These are phyloP conservation scores for Fraxinus paxiana DNA, from an alignment of 305 asterid species.

Conservation along the genomic window DNA sequence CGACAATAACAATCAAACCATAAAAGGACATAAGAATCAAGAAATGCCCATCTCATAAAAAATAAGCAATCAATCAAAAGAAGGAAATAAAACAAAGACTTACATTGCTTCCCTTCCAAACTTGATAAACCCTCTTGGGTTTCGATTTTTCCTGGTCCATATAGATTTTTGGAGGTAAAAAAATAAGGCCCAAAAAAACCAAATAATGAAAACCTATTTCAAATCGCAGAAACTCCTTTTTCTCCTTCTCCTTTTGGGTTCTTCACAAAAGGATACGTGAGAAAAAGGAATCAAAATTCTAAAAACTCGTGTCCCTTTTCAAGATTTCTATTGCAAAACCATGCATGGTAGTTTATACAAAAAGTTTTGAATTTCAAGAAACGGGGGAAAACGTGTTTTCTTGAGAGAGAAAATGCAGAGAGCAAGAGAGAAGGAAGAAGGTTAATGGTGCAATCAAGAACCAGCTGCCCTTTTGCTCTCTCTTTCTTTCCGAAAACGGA, in stretches of 20 bases:
- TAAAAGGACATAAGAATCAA: not conserved
- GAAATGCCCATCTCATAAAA: not conserved
- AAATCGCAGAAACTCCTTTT: constrained; percentile 11
- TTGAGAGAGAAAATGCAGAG: not conserved
- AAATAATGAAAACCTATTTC: not conserved
- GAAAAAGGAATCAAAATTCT: not conserved
- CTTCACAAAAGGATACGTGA: not conserved
- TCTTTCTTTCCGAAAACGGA: constrained; percentile 20
- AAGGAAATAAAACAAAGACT: constrained; percentile 13
- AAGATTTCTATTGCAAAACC: constrained; percentile 14
- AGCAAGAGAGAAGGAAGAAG: constrained; percentile 11
- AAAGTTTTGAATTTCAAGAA: not conserved
- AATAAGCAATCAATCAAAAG: not conserved
- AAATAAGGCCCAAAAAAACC: not conserved
- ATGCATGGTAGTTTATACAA: constrained; percentile 3
- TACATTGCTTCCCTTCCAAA: constrained; percentile 82
- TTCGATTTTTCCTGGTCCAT: constrained; percentile 41
- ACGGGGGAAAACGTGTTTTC: not conserved
- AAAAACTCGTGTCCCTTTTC: constrained; percentile 8
- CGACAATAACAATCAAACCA: not conserved
- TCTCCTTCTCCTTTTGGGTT: constrained; percentile 15
- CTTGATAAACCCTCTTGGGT: constrained; percentile 52
- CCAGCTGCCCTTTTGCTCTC: constrained; percentile 33
- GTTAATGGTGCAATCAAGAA: constrained; percentile 20
- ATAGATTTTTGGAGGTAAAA: not conserved